Evolutionary conservation across 2,329 filamentous ascomycete genomes (phyloP), one percentile per base, ranked within the genome.

Genomic region (Colletotrichum tanaceti): DNA sequence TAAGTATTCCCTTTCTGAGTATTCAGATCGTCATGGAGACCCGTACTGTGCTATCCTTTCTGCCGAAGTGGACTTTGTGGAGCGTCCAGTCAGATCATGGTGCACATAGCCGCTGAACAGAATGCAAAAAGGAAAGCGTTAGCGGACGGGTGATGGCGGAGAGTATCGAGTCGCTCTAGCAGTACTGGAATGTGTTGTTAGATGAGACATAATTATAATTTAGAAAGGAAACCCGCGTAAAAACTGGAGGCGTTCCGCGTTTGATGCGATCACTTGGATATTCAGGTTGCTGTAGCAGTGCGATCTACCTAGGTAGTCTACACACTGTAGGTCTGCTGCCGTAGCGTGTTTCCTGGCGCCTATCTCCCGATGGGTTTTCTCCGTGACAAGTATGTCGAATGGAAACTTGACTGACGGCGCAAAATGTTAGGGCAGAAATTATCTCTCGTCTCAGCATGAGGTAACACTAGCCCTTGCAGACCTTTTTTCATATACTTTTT

Each of bases 1-100:
- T 55, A 39, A 66, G 22, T n/a, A 55, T 70, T 71, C 63, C 70
- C 70, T 41, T 68, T 71, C 59, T 71, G 67, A 67, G 70, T 70
- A 71, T 62, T 60, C 70, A 70, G 55, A 70, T 71, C 70, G 70
- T 38, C 38, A 54, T 28, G 47, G 59, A 22, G 14, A 4, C 39
- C 38, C 52, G 55, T 41, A 61, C 60, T 49, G 60, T 61, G 41
- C 53, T 24, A 47, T 16, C 18, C 18, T 4, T 7, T 38, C 11
- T 3, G 35, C 28, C 18, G 20, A 38, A 10, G 22, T 44, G 14
- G 39, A 10, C 2, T 35, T 35, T 28, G 18, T 9, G 16, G 47
- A 28, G 22, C 22, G 24, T 24, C n/a, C 13, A 22, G 11, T 22
- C 9, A 22, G 14, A 14, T 20, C 49, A 52, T 24, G n/a, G n/a